Evolutionary conservation across 2,329 filamentous ascomycete genomes (phyloP).

Genomic region (Xylaria polymorpha): DNA sequence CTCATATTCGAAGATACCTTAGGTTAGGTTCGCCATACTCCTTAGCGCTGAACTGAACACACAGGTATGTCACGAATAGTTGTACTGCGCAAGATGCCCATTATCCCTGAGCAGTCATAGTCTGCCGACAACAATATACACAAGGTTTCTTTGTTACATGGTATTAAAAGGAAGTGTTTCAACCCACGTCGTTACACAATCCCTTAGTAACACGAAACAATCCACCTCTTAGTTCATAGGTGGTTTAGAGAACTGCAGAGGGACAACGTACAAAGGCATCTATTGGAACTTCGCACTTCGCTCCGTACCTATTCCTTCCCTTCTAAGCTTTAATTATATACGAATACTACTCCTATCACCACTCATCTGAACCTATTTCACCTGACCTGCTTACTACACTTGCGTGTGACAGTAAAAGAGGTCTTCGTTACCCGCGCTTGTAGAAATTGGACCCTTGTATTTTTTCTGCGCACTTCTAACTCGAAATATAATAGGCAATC

Average conservation of each 20-base stretch:
- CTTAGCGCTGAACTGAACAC: neutral
- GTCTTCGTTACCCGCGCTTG: neutral
- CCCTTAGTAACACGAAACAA: neutral
- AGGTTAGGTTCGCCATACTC: neutral
- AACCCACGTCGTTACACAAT: neutral
- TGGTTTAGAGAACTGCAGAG: neutral
- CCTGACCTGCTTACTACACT: too few species aligned
- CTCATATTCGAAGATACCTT: neutral
- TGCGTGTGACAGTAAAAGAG: neutral
- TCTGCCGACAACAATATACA: neutral
- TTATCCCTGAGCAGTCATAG: too few species aligned
- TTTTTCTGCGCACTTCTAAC: neutral
- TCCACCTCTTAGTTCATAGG: neutral
- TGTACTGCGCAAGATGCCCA: neutral
- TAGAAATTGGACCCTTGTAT: neutral
- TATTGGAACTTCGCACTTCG: too few species aligned
- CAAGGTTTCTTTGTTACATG: neutral
- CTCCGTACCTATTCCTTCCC: too few species aligned
- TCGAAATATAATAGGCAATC: neutral
- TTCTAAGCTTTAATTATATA: too few species aligned
- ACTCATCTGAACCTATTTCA: too few species aligned
- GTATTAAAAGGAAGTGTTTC: neutral
- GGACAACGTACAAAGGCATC: neutral
- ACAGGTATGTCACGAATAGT: neutral
- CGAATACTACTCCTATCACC: too few species aligned